Evolutionary conservation across 345 rosid genomes (phyloP).

Genomic region (Hirschfeldia incana): DNA sequence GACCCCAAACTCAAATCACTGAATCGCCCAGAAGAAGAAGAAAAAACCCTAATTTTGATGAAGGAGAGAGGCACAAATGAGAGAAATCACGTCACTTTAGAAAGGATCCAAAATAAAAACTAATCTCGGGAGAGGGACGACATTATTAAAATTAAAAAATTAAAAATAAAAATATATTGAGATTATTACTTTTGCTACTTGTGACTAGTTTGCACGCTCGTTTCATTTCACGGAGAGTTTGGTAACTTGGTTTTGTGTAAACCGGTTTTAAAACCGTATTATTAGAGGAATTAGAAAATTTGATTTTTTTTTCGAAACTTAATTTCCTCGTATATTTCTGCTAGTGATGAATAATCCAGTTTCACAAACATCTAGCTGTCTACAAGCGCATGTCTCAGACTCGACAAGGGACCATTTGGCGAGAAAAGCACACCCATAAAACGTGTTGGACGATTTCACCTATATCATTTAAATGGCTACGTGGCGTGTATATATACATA

Average conservation of each 20-base stretch:
- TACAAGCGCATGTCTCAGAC: not conserved
- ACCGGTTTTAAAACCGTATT: no score
- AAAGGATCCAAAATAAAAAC: constrained; percentile 23
- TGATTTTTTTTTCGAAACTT: not conserved
- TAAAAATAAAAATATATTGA: not conserved
- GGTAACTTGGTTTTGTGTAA: no score
- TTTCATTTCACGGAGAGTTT: not conserved
- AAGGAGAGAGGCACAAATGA: constrained; percentile 31
- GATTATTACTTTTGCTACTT: not conserved
- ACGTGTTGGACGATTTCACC: not conserved
- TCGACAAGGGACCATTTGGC: not conserved
- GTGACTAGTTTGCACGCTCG: not conserved
- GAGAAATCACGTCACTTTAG: constrained; percentile 35
- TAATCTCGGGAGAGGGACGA: constrained; percentile 15
- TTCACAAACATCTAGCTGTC: not conserved
- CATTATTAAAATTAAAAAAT: not conserved
- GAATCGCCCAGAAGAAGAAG: not conserved
- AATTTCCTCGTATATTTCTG: not conserved
- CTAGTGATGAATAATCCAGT: not conserved
- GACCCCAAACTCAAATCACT: constrained; percentile 7
- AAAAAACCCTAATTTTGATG: constrained; percentile 39
- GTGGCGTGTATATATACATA: no score
- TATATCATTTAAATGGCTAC: not conserved
- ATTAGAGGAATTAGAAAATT: no score
- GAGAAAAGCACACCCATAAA: not conserved